A percentile compares a stretch with the other conserved stretches of the same genome.
These are phyloP conservation scores for button mushroom (Agaricus bisporus) DNA, from an alignment of 768 basidiomycete genomes.

Conservation along the genomic window DNA sequence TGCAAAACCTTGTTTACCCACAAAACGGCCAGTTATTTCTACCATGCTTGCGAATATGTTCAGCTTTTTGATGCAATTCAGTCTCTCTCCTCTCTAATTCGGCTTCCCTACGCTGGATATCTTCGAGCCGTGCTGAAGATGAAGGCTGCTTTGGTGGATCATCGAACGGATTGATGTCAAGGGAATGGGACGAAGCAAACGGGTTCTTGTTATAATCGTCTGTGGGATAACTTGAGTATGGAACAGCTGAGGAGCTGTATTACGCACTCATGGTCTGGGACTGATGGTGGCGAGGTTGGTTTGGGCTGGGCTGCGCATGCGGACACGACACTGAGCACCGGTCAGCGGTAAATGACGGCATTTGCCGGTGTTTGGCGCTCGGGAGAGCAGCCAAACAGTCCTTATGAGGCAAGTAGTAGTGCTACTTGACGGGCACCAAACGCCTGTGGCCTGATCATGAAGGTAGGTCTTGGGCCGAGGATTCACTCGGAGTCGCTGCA, in stretches of 20 bases:
- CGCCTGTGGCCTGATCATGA: not conserved
- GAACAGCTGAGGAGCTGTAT: slow-evolving; percentile 3
- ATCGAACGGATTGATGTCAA: slow-evolving; percentile 87
- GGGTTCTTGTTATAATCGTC: slow-evolving; percentile 59
- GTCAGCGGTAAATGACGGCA: slow-evolving; percentile 3
- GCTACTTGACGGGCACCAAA: not conserved
- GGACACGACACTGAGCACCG: not conserved
- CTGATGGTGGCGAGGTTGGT: slow-evolving; percentile 14
- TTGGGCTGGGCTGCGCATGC: not conserved
- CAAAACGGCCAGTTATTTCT: slow-evolving; percentile 94
- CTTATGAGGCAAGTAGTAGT: not conserved
- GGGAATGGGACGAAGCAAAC: slow-evolving; percentile 78
- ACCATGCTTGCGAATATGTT: slow-evolving; percentile 67
- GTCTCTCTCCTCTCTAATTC: slow-evolving; percentile 78
- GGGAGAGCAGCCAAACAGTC: slow-evolving; percentile 5
- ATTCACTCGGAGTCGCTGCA: slow-evolving; percentile 4
- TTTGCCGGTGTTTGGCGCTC: slow-evolving; percentile 12
- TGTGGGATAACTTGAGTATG: slow-evolving; percentile 11
- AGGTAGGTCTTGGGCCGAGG: slow-evolving; percentile 5
- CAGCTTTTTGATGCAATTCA: slow-evolving; percentile 63
- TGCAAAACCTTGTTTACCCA: slow-evolving; percentile 29
- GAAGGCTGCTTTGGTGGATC: slow-evolving; percentile 54
- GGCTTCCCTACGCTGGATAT: slow-evolving; percentile 70
- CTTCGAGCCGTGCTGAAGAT: slow-evolving; percentile 40
- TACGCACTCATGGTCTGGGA: slow-evolving; percentile 27